Percentiles rank a stretch among this genome's conserved stretches.
Conservation (phyloP, 2,329 filamentous ascomycete genomes). For the Teratosphaeria gauchensis region DNA sequence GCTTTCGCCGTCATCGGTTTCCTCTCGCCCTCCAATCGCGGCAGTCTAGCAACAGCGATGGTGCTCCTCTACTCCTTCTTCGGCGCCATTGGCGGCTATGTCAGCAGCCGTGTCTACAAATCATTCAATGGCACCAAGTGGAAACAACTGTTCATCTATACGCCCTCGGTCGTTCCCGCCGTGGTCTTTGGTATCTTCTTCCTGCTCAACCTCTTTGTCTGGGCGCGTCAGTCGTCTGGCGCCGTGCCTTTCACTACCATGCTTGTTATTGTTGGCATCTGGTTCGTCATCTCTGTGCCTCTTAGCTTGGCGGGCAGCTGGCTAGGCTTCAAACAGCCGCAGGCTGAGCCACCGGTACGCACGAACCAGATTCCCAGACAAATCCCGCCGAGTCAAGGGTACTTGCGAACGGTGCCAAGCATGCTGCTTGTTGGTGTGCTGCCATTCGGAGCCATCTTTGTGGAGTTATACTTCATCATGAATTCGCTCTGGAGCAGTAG, state of each 20-base stretch:
- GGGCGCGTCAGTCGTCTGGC: slow-evolving; percentile 83
- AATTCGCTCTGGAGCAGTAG: slow-evolving; percentile 97
- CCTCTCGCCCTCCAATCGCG: slow-evolving; percentile 89
- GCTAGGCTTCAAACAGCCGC: slow-evolving; percentile 69
- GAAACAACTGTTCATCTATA: slow-evolving; percentile 87
- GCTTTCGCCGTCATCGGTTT: slow-evolving; percentile 88
- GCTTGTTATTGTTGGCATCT: slow-evolving; percentile 85
- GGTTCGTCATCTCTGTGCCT: slow-evolving; percentile 94
- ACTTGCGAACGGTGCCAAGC: slow-evolving; percentile 76
- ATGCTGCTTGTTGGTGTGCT: slow-evolving; percentile 87
- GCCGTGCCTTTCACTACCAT: slow-evolving; percentile 96
- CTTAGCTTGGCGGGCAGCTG: slow-evolving; percentile 84
- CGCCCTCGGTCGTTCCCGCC: slow-evolving; percentile 74
- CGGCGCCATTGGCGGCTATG: slow-evolving; percentile 84
- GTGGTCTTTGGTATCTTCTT: slow-evolving; percentile 86
- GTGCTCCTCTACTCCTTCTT: slow-evolving; percentile 89
- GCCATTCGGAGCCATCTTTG: slow-evolving; percentile 93
- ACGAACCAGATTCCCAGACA: slow-evolving; percentile 98
- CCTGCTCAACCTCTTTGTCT: slow-evolving; percentile 89
- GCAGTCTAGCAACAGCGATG: slow-evolving; percentile 86
- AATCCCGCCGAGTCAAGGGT: slow-evolving; percentile 75
- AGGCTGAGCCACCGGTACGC: slow-evolving; percentile 70
- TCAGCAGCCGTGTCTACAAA: slow-evolving; percentile 87
- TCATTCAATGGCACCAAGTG: slow-evolving; percentile 83
- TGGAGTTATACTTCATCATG: slow-evolving; percentile 99